phyloP scores from a whole-genome alignment of 1,284 basidiomycete genomes.

The Ganoderma leucocontextum region DNA sequence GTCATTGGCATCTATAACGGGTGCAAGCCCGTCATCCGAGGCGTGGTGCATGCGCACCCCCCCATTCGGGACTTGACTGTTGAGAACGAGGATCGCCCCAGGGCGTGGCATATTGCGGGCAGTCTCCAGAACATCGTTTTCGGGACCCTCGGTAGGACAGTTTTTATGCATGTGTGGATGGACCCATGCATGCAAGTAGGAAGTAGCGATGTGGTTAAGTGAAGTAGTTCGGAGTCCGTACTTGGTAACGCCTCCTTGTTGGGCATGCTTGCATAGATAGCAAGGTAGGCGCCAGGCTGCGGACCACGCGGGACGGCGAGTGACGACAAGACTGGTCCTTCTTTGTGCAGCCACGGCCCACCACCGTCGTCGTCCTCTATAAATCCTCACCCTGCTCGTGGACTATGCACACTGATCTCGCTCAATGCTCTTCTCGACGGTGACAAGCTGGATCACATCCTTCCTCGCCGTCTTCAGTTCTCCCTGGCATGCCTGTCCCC shows the following conservation, averaged over 20 bases:
- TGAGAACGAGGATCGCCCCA: not conserved
- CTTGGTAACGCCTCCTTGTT: not conserved
- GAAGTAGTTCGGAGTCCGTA: slow-evolving; percentile 1
- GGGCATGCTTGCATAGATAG: not conserved
- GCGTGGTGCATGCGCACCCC: not conserved
- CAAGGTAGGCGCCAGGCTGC: not conserved
- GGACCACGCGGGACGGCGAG: not conserved
- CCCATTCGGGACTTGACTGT: not conserved
- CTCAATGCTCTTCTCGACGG: slow-evolving; percentile 39
- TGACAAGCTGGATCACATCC: slow-evolving; percentile 34
- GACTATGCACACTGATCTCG: slow-evolving; percentile 25
- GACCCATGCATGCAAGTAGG: not conserved
- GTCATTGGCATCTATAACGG: not conserved
- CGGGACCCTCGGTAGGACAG: not conserved
- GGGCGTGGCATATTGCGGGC: not conserved
- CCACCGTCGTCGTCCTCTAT: slow-evolving; percentile 9
- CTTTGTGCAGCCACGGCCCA: slow-evolving; percentile 21
- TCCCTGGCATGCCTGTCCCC: not conserved
- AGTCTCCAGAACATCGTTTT: not conserved
- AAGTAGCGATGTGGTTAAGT: slow-evolving; percentile 2
- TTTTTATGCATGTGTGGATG: not conserved
- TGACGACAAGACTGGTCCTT: not conserved
- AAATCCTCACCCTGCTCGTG: slow-evolving; percentile 10
- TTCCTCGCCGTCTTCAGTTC: slow-evolving; percentile 26
- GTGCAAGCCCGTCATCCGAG: not conserved